Evolutionary conservation across 2,329 filamentous ascomycete genomes (phyloP).

Genomic region (Talaromyces pinophilus): DNA sequence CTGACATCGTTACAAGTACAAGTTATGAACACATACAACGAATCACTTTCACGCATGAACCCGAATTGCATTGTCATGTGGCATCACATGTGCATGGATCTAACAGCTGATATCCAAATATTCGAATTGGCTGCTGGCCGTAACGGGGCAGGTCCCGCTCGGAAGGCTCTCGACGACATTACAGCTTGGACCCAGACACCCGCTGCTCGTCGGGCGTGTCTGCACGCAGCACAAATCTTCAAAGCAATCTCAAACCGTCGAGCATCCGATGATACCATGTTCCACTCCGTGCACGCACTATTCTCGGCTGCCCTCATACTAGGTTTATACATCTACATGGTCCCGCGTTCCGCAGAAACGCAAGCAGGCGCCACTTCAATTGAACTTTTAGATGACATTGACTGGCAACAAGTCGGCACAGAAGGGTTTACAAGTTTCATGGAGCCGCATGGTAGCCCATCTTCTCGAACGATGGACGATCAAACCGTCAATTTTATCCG

Average conservation of each 20-base stretch:
- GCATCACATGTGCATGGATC: conserved; percentile 56
- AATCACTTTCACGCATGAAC: conserved; percentile 47
- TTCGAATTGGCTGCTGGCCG: conserved; percentile 57
- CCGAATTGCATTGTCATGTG: conserved; percentile 55
- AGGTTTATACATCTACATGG: conserved; percentile 56
- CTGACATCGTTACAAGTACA: conserved; percentile 39
- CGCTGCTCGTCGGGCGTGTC: conserved; percentile 51
- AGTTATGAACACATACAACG: conserved; percentile 40
- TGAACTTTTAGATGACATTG: conserved; percentile 52
- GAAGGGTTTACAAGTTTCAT: conserved; percentile 47
- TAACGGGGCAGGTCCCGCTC: conserved; percentile 49
- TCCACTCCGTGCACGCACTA: conserved; percentile 53
- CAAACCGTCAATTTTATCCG: conserved; percentile 49
- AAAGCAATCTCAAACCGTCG: conserved; percentile 54
- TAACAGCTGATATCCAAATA: conserved; percentile 55
- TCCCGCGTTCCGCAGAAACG: conserved; percentile 32
- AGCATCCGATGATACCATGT: conserved; percentile 55
- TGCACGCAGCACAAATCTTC: conserved; percentile 57
- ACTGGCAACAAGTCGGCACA: conserved; percentile 51
- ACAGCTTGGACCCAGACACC: conserved; percentile 54
- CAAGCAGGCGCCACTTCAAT: conserved; percentile 37
- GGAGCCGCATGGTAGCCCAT: conserved; percentile 25
- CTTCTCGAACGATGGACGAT: conserved; percentile 31
- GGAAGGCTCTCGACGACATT: conserved; percentile 54
- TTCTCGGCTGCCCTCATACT: conserved; percentile 56